Conservation (phyloP, 164 flowering plant genomes). For the Nymphaea thermarum region DNA sequence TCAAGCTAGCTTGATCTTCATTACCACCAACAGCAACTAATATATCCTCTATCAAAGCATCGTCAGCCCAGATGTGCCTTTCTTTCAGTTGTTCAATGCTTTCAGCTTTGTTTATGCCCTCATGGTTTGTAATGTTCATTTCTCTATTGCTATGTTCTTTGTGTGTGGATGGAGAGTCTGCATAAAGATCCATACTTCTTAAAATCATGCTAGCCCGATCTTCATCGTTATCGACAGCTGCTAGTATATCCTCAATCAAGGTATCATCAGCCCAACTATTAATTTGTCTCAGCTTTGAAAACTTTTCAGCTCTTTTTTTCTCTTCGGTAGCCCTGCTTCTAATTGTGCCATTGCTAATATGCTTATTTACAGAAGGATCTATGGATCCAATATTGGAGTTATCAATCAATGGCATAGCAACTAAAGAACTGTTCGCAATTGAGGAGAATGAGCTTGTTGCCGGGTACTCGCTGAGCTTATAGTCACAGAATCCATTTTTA, state of each 20-base stretch:
- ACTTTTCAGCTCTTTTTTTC: constrained; percentile 3
- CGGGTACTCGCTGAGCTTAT: background rate
- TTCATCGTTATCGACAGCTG: constrained; percentile 36
- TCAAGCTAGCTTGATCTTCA: constrained; percentile 34
- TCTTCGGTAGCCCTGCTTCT: constrained; percentile 4
- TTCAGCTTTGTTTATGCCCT: constrained; percentile 5
- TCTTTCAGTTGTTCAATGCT: constrained; percentile 29
- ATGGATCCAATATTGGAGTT: background rate
- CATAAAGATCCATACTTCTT: constrained; percentile 27
- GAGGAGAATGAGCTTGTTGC: background rate
- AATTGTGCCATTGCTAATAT: constrained; percentile 7
- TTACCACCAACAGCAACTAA: constrained; percentile 42
- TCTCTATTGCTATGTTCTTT: constrained; percentile 2
- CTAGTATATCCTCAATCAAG: constrained; percentile 67
- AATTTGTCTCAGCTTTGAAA: constrained; percentile 30
- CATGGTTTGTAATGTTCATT: constrained; percentile 2
- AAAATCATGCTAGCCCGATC: constrained; percentile 41
- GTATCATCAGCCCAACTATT: constrained; percentile 58
- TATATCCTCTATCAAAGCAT: constrained; percentile 60
- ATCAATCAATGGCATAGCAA: background rate
- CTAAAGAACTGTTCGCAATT: background rate
- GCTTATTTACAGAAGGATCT: background rate
- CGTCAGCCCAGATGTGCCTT: constrained; percentile 58
- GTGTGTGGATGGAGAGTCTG: constrained; percentile 6
- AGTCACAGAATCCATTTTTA: background rate